Evolutionary conservation across 306 rosid genomes (phyloP).

Genomic region (Quercus suber): DNA sequence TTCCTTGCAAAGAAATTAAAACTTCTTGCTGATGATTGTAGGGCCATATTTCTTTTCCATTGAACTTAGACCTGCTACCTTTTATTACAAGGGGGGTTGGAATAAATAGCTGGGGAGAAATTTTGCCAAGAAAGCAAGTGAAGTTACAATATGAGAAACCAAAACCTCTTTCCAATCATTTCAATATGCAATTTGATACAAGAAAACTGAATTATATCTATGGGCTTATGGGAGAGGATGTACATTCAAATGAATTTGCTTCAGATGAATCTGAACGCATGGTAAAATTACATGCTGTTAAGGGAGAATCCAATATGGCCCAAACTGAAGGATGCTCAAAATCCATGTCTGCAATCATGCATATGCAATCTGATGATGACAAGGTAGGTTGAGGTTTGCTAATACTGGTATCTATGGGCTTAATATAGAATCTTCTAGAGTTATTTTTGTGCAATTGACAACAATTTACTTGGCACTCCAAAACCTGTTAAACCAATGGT

Average conservation of each 20-base stretch:
- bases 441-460: background rate
- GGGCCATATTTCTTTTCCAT: slow-evolving; percentile 84
- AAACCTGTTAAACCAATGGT: background rate
- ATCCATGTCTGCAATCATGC: slow-evolving; percentile 27
- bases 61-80: slow-evolving; percentile 58
- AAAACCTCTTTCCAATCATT: slow-evolving; percentile 26
- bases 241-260: slow-evolving; percentile 19
- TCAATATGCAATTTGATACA: slow-evolving; percentile 31
- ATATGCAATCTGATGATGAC: slow-evolving; percentile 26
- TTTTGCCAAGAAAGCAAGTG: slow-evolving; percentile 28
- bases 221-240: slow-evolving; percentile 27
- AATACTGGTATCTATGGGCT: slow-evolving; percentile 1
- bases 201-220: slow-evolving; percentile 24
- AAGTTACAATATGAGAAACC: slow-evolving; percentile 23
- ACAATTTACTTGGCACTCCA: background rate
- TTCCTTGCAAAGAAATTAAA: background rate
- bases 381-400: slow-evolving; percentile 40
- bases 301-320: slow-evolving; percentile 22
- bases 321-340: slow-evolving; percentile 35
- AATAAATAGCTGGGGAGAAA: slow-evolving; percentile 38
- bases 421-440: background rate
- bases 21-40: slow-evolving; percentile 32
- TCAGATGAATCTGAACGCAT: slow-evolving; percentile 21
- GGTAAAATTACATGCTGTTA: slow-evolving; percentile 23
- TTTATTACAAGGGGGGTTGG: slow-evolving; percentile 67